A percentile compares a stretch with the other conserved stretches of the same genome.
Conservation (phyloP, 2,329 filamentous ascomycete genomes). For the Canariomyces notabilis region DNA sequence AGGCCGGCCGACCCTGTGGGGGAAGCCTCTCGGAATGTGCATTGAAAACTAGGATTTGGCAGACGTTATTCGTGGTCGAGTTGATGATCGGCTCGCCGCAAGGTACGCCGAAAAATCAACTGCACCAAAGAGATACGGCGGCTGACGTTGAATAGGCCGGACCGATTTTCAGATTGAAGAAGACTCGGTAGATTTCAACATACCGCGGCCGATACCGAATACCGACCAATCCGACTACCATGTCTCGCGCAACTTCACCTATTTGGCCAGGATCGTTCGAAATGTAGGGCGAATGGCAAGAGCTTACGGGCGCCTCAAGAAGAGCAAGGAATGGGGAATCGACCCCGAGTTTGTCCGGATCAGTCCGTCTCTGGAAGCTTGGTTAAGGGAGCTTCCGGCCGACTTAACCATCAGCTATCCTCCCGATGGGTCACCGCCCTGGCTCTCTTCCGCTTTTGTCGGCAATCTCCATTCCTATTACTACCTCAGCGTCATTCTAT, state of each 20-base stretch:
- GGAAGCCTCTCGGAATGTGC: slow-evolving; percentile 69
- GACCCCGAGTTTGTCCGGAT: slow-evolving; percentile 78
- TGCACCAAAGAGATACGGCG: neutral
- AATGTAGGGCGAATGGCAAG: slow-evolving; percentile 74
- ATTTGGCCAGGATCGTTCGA: slow-evolving; percentile 70
- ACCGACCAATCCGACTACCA: slow-evolving; percentile 71
- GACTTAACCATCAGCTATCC: slow-evolving; percentile 77
- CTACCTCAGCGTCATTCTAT: slow-evolving; percentile 77
- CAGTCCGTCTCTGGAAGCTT: slow-evolving; percentile 70
- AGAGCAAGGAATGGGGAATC: slow-evolving; percentile 74
- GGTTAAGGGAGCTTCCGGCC: slow-evolving; percentile 69
- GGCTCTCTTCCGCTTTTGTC: slow-evolving; percentile 79
- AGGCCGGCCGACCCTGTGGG: slow-evolving; percentile 64
- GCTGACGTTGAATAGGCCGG: slow-evolving; percentile 50
- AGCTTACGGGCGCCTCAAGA: slow-evolving; percentile 67
- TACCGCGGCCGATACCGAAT: slow-evolving; percentile 59
- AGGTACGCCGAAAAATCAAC: slow-evolving; percentile 48
- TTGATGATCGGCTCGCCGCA: slow-evolving; percentile 91
- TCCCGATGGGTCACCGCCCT: slow-evolving; percentile 71
- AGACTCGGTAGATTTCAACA: slow-evolving; percentile 69
- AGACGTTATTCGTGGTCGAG: slow-evolving; percentile 78
- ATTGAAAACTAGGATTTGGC: slow-evolving; percentile 84
- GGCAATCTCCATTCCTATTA: slow-evolving; percentile 90
- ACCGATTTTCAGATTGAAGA: slow-evolving; percentile 71
- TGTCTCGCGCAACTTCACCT: slow-evolving; percentile 77